These are phyloP conservation scores for Acacia concinna DNA, from an alignment of 331 rosid genomes.

Conservation along the genomic window DNA sequence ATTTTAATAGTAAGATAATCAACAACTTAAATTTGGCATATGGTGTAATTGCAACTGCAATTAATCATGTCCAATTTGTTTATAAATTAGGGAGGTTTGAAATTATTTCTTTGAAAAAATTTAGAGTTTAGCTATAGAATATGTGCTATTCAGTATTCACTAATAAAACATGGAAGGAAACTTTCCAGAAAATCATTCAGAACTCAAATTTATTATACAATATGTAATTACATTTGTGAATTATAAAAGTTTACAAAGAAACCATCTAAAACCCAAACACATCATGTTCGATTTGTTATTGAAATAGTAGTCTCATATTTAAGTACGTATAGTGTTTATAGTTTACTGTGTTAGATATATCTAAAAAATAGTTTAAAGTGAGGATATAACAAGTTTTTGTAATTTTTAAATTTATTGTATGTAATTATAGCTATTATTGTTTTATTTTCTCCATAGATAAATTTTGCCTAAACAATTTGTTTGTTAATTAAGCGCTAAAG, in stretches of 20 bases:
- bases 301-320: too few species aligned
- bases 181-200: background rate
- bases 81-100: background rate
- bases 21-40: background rate
- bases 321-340: too few species aligned
- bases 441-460: background rate
- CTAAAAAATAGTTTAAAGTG: too few species aligned
- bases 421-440: background rate
- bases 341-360: too few species aligned
- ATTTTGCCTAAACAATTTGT: background rate
- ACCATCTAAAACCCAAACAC: background rate
- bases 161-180: background rate
- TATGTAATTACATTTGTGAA: background rate
- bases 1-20: background rate
- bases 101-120: too few species aligned
- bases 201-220: background rate
- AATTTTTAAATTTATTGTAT: background rate
- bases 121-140: background rate
- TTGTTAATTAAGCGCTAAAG: too few species aligned
- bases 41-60: background rate
- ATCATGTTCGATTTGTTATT: too few species aligned
- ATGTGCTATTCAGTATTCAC: too few species aligned
- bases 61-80: background rate
- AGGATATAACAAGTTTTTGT: background rate
- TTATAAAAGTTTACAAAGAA: background rate